phyloP scores from a whole-genome alignment of 805 yeast genomes.

The Kodamaea laetipori region DNA sequence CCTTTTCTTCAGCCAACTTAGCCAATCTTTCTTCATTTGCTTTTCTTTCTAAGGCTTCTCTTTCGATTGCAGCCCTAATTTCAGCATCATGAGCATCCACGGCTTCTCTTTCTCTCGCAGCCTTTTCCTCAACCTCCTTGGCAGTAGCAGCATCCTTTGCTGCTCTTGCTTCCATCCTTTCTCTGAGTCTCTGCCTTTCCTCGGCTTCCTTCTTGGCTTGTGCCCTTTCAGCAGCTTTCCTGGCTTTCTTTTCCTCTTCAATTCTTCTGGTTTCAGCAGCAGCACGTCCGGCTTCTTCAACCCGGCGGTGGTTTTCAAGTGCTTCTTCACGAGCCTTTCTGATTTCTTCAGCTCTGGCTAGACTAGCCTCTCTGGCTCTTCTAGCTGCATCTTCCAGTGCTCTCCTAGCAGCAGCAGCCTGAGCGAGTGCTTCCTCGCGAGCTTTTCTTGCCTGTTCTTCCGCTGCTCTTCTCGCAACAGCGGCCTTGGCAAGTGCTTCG shows the following conservation, averaged over 20 bases:
- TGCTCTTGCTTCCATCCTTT: slow-evolving; percentile 9
- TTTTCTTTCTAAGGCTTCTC: neutral
- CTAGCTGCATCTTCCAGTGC: slow-evolving; percentile 7
- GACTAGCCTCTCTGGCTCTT: slow-evolving; percentile 2
- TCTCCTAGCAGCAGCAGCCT: slow-evolving; percentile 13
- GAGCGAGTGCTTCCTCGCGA: slow-evolving; percentile 4
- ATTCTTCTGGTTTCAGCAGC: slow-evolving; percentile 1
- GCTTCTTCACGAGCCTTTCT: slow-evolving; percentile 3
- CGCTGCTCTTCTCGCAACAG: slow-evolving; percentile 12
- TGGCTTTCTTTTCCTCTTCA: neutral
- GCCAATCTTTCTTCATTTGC: neutral
- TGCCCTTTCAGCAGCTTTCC: slow-evolving; percentile 1
- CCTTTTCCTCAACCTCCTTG: neutral
- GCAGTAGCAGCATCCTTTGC: neutral
- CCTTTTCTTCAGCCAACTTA: neutral
- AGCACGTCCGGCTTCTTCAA: slow-evolving; percentile 1
- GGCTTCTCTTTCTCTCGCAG: neutral
- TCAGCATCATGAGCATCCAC: neutral
- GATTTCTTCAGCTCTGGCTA: slow-evolving; percentile 3
- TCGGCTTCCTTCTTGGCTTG: slow-evolving; percentile 7
- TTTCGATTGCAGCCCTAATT: neutral
- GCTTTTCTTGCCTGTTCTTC: slow-evolving; percentile 8
- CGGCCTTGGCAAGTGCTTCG: slow-evolving; percentile 8
- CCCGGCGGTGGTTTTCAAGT: neutral
- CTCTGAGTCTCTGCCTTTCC: slow-evolving; percentile 7